Percentiles rank a stretch among this genome's conserved stretches.
Conservation (phyloP, 2,329 filamentous ascomycete species). For the Claviceps citrina region DNA sequence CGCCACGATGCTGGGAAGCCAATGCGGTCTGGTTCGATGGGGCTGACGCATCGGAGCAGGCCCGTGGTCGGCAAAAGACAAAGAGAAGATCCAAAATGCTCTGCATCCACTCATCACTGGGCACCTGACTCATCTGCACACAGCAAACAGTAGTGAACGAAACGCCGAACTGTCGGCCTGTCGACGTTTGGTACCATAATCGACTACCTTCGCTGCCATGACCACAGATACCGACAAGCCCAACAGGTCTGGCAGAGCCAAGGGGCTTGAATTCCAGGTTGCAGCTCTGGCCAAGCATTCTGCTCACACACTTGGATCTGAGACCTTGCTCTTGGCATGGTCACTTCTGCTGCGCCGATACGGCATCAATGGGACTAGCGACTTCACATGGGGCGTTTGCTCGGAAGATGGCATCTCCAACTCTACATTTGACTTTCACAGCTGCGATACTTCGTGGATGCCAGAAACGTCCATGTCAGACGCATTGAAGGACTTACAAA, state of each 20-base stretch:
- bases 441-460: not conserved
- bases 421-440: not conserved
- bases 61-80: not conserved
- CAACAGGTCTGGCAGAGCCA: not conserved
- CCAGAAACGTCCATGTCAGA: not conserved
- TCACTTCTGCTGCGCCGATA: constrained; percentile 1
- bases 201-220: not conserved
- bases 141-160: not conserved
- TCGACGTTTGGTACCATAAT: not conserved
- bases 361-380: not conserved
- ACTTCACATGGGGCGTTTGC: constrained; percentile 1
- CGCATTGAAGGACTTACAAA: not conserved
- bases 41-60: not conserved
- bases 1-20: not conserved
- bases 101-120: not conserved
- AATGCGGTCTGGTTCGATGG: not conserved
- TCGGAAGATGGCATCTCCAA: not conserved
- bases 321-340: constrained; percentile 2
- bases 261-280: not conserved
- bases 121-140: not conserved
- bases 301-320: not conserved
- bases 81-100: not conserved
- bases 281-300: not conserved
- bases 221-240: not conserved
- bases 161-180: not conserved